Evolutionary conservation across 2,329 filamentous ascomycete species (phyloP), one percentile per base, ranked within the genome.

Genomic region (Amauroascus niger): DNA sequence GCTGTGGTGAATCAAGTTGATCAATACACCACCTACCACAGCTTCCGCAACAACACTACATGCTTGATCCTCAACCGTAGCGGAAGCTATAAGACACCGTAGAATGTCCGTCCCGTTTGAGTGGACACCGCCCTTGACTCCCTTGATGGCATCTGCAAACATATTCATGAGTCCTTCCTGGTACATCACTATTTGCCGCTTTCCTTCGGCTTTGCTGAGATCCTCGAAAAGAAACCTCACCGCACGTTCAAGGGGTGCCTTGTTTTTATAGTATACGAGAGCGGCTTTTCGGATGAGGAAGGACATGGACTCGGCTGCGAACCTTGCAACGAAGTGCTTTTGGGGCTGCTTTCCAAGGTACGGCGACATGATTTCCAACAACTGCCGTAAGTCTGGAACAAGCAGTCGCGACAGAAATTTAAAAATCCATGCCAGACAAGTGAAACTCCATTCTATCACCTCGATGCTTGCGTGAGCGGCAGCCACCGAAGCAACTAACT

Each of bases 401-500:
- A 98, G 72, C 0, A 97, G 78, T 59, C 88, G 83, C 1, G 89
- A 94, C 4, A 98, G 79, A 65, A 97, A 97, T 67, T 98, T 98
- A 79, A 98, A 96, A 39, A 97, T 76, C 76, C 94, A 98, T 44
- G 93, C 89, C 53, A 98, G 76, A 61, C 88, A 90, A 11, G 85
- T 88, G 71, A 98, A 98, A 49, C 88, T 91, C 90, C 91, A 97
- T 72, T 98, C 93, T 49, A 97, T 87, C n/a, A 94, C 89, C 58
- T 90, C 87, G 24, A 87, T 83, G 64, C 87, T 85, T 54, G 86
- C 78, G 51, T 87, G 82, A 62, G 82, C 86, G 52, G 83, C 83
- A 9, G 89, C 90, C 59, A 97, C 79, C 14, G 82, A 81, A 37
- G 87, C 80, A 52, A 98, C 82, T 52, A 94, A 74, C 52, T 76